Percentiles rank a stretch among this genome's conserved stretches.
These are phyloP conservation scores for Tuctoria greenei DNA, from an alignment of 176 grass and related monocot genomes.

Conservation along the genomic window DNA sequence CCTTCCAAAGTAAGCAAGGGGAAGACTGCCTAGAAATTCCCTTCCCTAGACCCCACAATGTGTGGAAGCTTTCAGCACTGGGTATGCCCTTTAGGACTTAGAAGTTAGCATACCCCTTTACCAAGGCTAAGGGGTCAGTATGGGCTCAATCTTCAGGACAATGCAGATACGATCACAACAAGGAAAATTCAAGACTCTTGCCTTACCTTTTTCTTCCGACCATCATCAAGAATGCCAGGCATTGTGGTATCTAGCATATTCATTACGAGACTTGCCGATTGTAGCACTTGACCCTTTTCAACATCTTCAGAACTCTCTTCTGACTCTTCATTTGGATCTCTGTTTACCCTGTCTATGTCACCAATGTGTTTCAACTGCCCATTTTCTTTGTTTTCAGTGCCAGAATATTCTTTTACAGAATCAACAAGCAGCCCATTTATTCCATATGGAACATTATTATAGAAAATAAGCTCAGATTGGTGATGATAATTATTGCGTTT, in stretches of 20 bases:
- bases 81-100: too few relatives aligned
- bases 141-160: background rate
- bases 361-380: constrained; percentile 29
- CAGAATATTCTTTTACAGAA: constrained; percentile 49
- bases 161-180: background rate
- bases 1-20: too few relatives aligned
- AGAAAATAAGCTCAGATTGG: constrained; percentile 42
- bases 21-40: too few relatives aligned
- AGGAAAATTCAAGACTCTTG: background rate
- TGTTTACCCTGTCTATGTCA: constrained; percentile 17
- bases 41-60: too few relatives aligned
- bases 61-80: too few relatives aligned
- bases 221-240: constrained; percentile 75
- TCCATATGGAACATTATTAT: constrained; percentile 39
- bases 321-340: constrained; percentile 35
- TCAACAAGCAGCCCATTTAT: constrained; percentile 62
- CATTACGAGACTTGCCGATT: constrained; percentile 77
- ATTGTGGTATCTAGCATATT: constrained; percentile 94
- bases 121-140: background rate
- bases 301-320: constrained; percentile 44
- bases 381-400: constrained; percentile 46
- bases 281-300: constrained; percentile 68
- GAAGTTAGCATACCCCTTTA: background rate
- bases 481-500: constrained; percentile 21
- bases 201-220: constrained; percentile 77